These are phyloP conservation scores for Arthrobotrys iridis DNA, from an alignment of 2,329 filamentous ascomycete genomes.

Conservation along the genomic window DNA sequence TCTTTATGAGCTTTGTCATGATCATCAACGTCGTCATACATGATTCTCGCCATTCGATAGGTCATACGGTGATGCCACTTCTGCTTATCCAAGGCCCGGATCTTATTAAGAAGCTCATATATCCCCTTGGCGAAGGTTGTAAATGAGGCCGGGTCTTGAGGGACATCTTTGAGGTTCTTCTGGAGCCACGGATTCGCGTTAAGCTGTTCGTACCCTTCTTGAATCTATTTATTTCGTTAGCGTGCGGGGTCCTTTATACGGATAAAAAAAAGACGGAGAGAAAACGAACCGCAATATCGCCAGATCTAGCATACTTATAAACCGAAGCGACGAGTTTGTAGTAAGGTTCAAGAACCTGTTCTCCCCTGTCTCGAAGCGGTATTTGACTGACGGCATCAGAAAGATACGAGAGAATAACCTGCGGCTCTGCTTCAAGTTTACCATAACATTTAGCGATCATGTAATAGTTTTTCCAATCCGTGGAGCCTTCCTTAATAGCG, in stretches of 20 bases:
- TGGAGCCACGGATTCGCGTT: slow-evolving; percentile 48
- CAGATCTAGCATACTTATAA: slow-evolving; percentile 77
- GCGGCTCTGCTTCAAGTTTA: slow-evolving; percentile 71
- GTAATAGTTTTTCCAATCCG: slow-evolving; percentile 74
- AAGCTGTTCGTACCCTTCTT: slow-evolving; percentile 45
- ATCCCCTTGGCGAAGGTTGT: slow-evolving; percentile 38
- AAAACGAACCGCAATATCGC: slow-evolving; percentile 63
- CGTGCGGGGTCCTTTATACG: slow-evolving; percentile 60
- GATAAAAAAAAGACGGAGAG: slow-evolving; percentile 32
- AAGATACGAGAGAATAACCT: slow-evolving; percentile 69
- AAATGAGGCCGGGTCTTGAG: slow-evolving; percentile 52
- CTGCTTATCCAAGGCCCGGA: slow-evolving; percentile 78
- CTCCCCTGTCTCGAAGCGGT: slow-evolving; percentile 71
- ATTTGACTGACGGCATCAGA: slow-evolving; percentile 70
- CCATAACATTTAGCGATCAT: slow-evolving; percentile 77
- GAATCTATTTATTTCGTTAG: slow-evolving; percentile 61
- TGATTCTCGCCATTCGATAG: slow-evolving; percentile 72
- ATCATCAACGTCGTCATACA: slow-evolving; percentile 66
- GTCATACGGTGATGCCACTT: slow-evolving; percentile 97
- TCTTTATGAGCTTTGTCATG: slow-evolving; percentile 75
- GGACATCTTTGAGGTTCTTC: slow-evolving; percentile 45
- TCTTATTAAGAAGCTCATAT: slow-evolving; percentile 64
- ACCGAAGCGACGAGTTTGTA: slow-evolving; percentile 87
- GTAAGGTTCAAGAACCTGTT: slow-evolving; percentile 88
- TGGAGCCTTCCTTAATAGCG: slow-evolving; percentile 69